Evolutionary conservation across 1,284 basidiomycete species (phyloP), one percentile per base, ranked within the genome.

Genomic region (Gymnopus androsaceus): DNA sequence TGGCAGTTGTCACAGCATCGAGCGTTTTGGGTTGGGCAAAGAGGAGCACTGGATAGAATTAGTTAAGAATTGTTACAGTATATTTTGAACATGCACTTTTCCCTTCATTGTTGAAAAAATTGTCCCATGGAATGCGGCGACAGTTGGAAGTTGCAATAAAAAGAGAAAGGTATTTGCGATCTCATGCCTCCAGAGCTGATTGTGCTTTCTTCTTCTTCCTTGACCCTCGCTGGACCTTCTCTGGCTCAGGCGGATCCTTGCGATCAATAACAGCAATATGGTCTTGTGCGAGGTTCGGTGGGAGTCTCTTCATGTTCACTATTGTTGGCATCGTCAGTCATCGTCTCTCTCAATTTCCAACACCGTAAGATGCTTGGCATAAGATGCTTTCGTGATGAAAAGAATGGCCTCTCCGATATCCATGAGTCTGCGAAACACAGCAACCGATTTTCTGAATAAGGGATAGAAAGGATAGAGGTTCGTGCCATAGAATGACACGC

Each of bases 1-100:
- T 14, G 15, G 40, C 61, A 62, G 27, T 62, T 62, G 31, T 62
- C 61, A 50, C 61, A 62, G 50, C 61, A 62, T 12, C 61, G 59
- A 17, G 59, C 51, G 17, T 50, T 50, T 28, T 19, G 3, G 61
- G 61, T 6, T n/a, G 14, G 27, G 11, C 38, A 28, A 46, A 47
- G 9, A 37, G 28, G 9, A n/a, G 30, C n/a, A 48, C 46, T 48
- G 31, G 6, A 14, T 7, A 33, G 7, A 33, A 33, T 7, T 33
- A 33, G 14, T 6, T 14, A 33, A 14, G 14, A 7, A 14, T 33
- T 33, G 6, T 33, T 33, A 33, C 6, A 33, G 14, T 33, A 7
- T 33, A 14, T 33, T 33, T 14, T 33, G 19, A 33, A 7, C 7
- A 41, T 41, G 5, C 41, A 61, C 62, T 30, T 51, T 63, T 63